Conservation (phyloP, 768 basidiomycete species). For the Podaxis rugospora region DNA sequence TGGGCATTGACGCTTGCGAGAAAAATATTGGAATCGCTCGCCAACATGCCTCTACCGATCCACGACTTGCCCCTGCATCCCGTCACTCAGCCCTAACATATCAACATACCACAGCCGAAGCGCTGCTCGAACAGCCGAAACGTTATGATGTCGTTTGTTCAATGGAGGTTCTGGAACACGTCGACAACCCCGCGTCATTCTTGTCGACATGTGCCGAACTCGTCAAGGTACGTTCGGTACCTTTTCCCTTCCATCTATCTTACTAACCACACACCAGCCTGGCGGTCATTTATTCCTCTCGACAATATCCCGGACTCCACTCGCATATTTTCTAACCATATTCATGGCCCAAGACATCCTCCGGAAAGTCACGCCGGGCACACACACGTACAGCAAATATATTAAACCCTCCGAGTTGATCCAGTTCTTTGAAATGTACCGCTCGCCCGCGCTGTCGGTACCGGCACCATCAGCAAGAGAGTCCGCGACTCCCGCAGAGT, state of each 20-base stretch:
- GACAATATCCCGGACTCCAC: constrained; percentile 77
- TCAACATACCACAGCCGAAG: constrained; percentile 70
- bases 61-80: constrained; percentile 40
- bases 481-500: constrained; percentile 9
- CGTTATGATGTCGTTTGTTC: constrained; percentile 92
- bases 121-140: constrained; percentile 55
- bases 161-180: constrained; percentile 98
- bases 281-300: constrained; percentile 95
- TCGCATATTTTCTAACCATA: constrained; percentile 47
- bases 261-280: constrained; percentile 47
- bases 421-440: constrained; percentile 70
- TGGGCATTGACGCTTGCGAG: constrained; percentile 89
- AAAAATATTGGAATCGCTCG: constrained; percentile 85
- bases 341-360: constrained; percentile 78
- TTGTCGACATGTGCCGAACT: constrained; percentile 77
- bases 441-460: constrained; percentile 18
- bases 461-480: background rate
- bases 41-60: constrained; percentile 78
- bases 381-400: constrained; percentile 90
- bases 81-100: constrained; percentile 48
- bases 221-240: constrained; percentile 58
- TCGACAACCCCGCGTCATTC: constrained; percentile 86
- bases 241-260: background rate
- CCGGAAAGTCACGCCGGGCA: constrained; percentile 76
- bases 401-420: constrained; percentile 84